Evolutionary conservation across 2,329 filamentous ascomycete species (phyloP).

Genomic region (Colletotrichum sp.): DNA sequence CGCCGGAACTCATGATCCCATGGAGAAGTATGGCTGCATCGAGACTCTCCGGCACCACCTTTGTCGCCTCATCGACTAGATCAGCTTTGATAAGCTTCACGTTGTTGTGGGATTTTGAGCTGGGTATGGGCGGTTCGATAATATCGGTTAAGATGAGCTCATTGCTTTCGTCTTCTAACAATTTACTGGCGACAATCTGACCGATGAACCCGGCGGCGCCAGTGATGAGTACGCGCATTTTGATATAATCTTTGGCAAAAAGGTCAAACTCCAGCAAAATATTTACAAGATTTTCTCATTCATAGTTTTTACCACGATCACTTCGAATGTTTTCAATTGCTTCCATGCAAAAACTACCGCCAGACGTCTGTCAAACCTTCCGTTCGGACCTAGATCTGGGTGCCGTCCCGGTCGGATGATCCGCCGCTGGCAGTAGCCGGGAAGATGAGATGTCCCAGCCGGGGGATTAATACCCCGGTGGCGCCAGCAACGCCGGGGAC

Average conservation of each 20-base stretch:
- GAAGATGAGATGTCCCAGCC: not conserved
- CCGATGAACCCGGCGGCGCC: not conserved
- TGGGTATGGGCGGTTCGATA: not conserved
- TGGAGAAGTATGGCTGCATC: slow-evolving; percentile 39
- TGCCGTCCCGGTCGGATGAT: not conserved
- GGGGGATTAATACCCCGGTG: not conserved
- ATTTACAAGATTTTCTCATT: fast-evolving
- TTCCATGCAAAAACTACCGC: too few species aligned
- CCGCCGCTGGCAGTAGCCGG: fast-evolving
- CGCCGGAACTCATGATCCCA: slow-evolving; percentile 61
- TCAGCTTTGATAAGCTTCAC: not conserved
- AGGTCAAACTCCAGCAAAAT: fast-evolving
- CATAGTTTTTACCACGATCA: not conserved
- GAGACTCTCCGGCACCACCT: not conserved
- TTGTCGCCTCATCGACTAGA: not conserved
- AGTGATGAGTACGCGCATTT: not conserved
- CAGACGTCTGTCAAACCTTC: too few species aligned
- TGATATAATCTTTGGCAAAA: fast-evolving
- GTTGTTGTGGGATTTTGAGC: not conserved
- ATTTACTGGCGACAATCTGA: not conserved
- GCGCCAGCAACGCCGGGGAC: fast-evolving
- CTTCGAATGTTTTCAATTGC: not conserved
- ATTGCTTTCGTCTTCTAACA: not conserved
- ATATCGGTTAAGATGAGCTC: not conserved
- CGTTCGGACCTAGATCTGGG: not conserved